A percentile compares a stretch with the other conserved stretches of the same genome.
phyloP scores from a whole-genome alignment of 495 filamentous ascomycete genomes.

The Penicillium mononematosum region DNA sequence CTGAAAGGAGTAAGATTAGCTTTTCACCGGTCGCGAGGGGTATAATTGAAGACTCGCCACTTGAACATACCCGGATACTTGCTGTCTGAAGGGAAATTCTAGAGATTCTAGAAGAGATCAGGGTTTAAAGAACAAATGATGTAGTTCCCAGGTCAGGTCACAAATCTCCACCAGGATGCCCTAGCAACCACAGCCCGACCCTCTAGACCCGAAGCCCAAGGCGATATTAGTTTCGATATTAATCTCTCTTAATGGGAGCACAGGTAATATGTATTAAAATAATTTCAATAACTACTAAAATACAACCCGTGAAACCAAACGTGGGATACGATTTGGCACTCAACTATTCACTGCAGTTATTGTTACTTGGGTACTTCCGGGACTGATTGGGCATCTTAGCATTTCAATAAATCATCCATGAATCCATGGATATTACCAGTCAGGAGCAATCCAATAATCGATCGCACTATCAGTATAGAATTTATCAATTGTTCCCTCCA shows the following conservation, averaged over 20 bases:
- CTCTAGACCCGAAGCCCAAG: conserved; percentile 10
- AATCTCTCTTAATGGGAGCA: not conserved
- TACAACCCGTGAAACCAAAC: not conserved
- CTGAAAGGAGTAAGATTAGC: conserved; percentile 35
- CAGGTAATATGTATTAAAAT: not conserved
- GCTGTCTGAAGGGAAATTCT: not conserved
- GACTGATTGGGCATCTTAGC: not conserved
- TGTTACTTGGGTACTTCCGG: not conserved
- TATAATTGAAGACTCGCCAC: not conserved
- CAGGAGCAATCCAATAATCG: not conserved
- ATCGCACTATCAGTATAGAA: not conserved
- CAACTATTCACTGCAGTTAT: not conserved
- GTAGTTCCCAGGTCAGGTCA: conserved; percentile 17
- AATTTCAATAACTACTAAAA: not conserved
- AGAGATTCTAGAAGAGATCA: conserved; percentile 13
- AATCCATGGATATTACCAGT: not conserved
- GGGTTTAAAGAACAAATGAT: conserved; percentile 16
- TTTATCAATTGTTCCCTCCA: not conserved
- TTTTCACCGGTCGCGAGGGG: conserved; percentile 2
- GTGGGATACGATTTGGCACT: not conserved
- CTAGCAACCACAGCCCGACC: conserved; percentile 41
- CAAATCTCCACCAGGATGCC: conserved; percentile 38
- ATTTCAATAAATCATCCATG: not conserved
- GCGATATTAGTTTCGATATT: not conserved
- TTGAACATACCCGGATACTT: not conserved